These are phyloP conservation scores for Cicer cuneatum DNA, from an alignment of 306 rosid genomes.

Conservation along the genomic window DNA sequence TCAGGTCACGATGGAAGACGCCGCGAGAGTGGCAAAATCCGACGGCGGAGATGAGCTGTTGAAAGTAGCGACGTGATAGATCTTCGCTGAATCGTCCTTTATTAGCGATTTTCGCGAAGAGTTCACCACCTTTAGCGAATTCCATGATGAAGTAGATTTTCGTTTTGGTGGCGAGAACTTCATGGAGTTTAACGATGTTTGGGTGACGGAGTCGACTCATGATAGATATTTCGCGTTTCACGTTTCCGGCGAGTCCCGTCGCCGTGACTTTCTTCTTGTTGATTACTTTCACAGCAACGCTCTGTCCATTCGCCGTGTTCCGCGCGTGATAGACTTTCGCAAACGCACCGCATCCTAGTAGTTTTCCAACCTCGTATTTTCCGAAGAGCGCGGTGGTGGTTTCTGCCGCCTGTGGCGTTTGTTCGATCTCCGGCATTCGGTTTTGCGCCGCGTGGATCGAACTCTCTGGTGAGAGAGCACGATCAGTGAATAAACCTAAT, in stretches of 20 bases:
- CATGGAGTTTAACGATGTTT: constrained; percentile 68
- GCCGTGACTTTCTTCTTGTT: constrained; percentile 64
- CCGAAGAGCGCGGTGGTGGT: constrained; percentile 53
- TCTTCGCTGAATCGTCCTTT: constrained; percentile 64
- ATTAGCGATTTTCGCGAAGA: constrained; percentile 57
- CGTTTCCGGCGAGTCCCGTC: constrained; percentile 47
- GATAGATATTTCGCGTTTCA: constrained; percentile 71
- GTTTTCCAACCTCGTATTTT: constrained; percentile 68
- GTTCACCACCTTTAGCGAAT: constrained; percentile 72
- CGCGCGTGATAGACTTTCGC: constrained; percentile 82
- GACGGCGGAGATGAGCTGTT: constrained; percentile 73
- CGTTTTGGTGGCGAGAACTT: constrained; percentile 67
- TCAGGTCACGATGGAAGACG: constrained; percentile 74
- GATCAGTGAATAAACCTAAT: background rate
- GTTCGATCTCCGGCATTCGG: constrained; percentile 28
- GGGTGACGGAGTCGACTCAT: constrained; percentile 71
- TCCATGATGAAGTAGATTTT: constrained; percentile 77
- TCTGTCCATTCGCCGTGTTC: constrained; percentile 51
- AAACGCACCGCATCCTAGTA: constrained; percentile 80
- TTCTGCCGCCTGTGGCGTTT: background rate
- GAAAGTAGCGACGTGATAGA: constrained; percentile 57
- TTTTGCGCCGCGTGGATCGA: background rate
- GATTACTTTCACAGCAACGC: constrained; percentile 70
- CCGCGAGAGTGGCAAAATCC: constrained; percentile 75
- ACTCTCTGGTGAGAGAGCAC: constrained; percentile 13